These are phyloP conservation scores for Pichia californica DNA, from an alignment of 805 yeast genomes.

Conservation along the genomic window DNA sequence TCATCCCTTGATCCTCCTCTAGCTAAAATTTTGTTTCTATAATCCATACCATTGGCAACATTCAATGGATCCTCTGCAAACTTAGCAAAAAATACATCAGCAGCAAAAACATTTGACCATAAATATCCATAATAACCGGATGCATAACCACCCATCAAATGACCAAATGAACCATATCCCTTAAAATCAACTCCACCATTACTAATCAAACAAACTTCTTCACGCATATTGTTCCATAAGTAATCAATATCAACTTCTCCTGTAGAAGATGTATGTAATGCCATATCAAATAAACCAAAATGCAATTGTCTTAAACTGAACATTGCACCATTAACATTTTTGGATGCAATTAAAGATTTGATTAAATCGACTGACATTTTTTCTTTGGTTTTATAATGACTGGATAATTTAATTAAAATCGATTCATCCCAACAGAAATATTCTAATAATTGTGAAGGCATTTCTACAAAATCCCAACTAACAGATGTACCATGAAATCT, in stretches of 20 bases:
- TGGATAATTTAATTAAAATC: conserved; percentile 52
- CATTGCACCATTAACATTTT: conserved; percentile 72
- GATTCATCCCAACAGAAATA: conserved; percentile 78
- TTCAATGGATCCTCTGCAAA: conserved; percentile 67
- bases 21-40: conserved; percentile 62
- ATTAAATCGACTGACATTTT: conserved; percentile 51
- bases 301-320: conserved; percentile 69
- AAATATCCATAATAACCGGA: conserved; percentile 83
- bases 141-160: conserved; percentile 78
- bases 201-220: conserved; percentile 52
- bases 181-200: conserved; percentile 50
- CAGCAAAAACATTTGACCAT: conserved; percentile 82
- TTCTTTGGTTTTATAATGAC: conserved; percentile 55
- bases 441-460: conserved; percentile 86
- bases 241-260: conserved; percentile 45
- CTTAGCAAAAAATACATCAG: conserved; percentile 69
- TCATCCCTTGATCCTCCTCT: conserved; percentile 74
- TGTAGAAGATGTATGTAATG: conserved; percentile 46
- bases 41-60: conserved; percentile 51
- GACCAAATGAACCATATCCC: conserved; percentile 76
- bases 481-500: conserved; percentile 74
- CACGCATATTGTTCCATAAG: conserved; percentile 62
- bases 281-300: conserved; percentile 74
- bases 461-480: conserved; percentile 83
- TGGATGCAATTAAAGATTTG: conserved; percentile 52